These are phyloP conservation scores for Agrocybe praecox DNA, from an alignment of 768 basidiomycete genomes.

Conservation along the genomic window DNA sequence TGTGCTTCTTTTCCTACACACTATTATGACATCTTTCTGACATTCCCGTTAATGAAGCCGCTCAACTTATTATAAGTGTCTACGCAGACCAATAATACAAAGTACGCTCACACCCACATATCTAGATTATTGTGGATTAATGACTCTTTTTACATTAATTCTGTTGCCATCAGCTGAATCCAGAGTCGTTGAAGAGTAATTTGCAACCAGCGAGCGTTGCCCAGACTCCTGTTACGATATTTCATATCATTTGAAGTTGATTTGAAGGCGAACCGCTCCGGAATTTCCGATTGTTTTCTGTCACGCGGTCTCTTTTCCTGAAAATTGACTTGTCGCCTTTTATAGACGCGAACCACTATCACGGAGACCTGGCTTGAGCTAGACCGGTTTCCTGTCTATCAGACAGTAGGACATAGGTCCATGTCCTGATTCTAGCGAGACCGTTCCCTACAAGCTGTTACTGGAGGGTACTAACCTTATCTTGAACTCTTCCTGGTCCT, in stretches of 20 bases:
- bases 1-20: background rate
- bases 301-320: constrained; percentile 17
- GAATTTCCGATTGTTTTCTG: constrained; percentile 13
- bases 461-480: constrained; percentile 27
- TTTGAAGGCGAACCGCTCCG: constrained; percentile 38
- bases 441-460: constrained; percentile 16
- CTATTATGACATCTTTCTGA: background rate
- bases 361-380: constrained; percentile 26
- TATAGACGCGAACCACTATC: background rate
- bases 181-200: background rate
- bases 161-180: background rate
- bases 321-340: background rate
- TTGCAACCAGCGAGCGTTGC: background rate
- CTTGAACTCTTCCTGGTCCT: constrained; percentile 15
- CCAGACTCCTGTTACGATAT: background rate
- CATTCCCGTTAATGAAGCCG: constrained; percentile 1
- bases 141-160: background rate
- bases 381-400: constrained; percentile 16
- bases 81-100: background rate
- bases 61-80: background rate
- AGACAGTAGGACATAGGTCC: constrained; percentile 8
- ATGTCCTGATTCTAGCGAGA: background rate
- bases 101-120: background rate
- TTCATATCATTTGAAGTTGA: constrained; percentile 2
- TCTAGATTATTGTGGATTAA: too few species aligned